Evolutionary conservation across 768 basidiomycete genomes (phyloP).

Genomic region (Pulveroboletus sp.): DNA sequence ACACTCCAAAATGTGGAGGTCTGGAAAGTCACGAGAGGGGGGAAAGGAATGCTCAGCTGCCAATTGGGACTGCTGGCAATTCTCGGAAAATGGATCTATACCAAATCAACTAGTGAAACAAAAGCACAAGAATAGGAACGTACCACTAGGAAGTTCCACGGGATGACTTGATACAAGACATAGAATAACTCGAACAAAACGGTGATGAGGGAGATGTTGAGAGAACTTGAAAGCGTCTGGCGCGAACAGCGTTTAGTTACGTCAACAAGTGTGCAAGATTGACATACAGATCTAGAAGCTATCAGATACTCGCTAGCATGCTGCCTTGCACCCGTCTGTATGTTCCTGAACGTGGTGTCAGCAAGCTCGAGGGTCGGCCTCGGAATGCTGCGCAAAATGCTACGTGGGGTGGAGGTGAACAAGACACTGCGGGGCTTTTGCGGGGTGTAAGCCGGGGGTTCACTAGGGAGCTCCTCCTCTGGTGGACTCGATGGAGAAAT

Average conservation of each 20-base stretch:
- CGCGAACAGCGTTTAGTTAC: constrained; percentile 1
- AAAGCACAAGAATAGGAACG: constrained; percentile 1
- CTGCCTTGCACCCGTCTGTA: constrained; percentile 19
- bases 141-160: constrained; percentile 50
- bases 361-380: constrained; percentile 21
- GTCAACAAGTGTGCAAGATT: background rate
- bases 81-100: constrained; percentile 18
- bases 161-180: constrained; percentile 50
- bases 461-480: constrained; percentile 10
- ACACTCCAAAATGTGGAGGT: constrained; percentile 50
- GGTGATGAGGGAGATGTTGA: constrained; percentile 57
- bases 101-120: constrained; percentile 1
- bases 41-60: constrained; percentile 41
- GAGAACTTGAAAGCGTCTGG: constrained; percentile 63
- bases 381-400: constrained; percentile 23
- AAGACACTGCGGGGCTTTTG: constrained; percentile 12
- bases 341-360: constrained; percentile 17
- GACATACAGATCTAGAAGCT: constrained; percentile 29
- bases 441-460: constrained; percentile 11
- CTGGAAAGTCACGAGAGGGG: constrained; percentile 45
- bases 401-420: constrained; percentile 27
- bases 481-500: constrained; percentile 39
- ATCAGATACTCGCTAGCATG: constrained; percentile 19
- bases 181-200: constrained; percentile 53
- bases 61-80: constrained; percentile 3